Evolutionary conservation across 305 asterid species (phyloP).

Genomic region (Solanum hybrid): DNA sequence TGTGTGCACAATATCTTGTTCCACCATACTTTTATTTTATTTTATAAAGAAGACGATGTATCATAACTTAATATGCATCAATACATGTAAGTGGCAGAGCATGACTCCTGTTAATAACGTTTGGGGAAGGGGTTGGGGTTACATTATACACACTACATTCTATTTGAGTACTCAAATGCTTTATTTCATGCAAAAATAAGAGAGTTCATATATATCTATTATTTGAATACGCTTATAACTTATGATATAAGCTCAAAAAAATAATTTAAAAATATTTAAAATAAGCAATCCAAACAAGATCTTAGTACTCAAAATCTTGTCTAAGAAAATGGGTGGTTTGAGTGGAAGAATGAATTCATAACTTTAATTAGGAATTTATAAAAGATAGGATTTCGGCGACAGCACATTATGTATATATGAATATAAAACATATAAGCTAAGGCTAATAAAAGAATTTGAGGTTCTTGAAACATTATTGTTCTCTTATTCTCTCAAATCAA

Average conservation of each 20-base stretch:
- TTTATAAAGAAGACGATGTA: too few relatives aligned
- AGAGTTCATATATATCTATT: background rate
- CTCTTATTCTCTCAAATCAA: background rate
- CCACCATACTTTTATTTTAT: background rate
- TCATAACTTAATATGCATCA: background rate
- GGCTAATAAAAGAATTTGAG: background rate
- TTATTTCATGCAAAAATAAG: background rate
- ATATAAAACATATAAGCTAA: background rate
- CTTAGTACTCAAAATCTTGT: background rate
- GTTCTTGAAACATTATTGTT: background rate
- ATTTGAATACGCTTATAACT: background rate
- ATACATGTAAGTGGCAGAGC: background rate
- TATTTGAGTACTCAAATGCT: background rate
- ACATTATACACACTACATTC: too few relatives aligned
- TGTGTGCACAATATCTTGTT: background rate
- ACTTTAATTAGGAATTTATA: background rate
- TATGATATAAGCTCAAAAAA: too few relatives aligned
- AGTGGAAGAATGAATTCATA: background rate
- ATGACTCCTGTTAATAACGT: background rate
- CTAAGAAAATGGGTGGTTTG: background rate
- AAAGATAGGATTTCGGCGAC: background rate
- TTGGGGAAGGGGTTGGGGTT: too few relatives aligned
- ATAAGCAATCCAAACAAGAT: background rate
- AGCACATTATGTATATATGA: background rate
- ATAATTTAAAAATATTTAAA: background rate